Percentiles rank a stretch among this genome's conserved stretches.
Conservation (phyloP, 2,329 filamentous ascomycete species). For the Fusarium ramigenum region DNA sequence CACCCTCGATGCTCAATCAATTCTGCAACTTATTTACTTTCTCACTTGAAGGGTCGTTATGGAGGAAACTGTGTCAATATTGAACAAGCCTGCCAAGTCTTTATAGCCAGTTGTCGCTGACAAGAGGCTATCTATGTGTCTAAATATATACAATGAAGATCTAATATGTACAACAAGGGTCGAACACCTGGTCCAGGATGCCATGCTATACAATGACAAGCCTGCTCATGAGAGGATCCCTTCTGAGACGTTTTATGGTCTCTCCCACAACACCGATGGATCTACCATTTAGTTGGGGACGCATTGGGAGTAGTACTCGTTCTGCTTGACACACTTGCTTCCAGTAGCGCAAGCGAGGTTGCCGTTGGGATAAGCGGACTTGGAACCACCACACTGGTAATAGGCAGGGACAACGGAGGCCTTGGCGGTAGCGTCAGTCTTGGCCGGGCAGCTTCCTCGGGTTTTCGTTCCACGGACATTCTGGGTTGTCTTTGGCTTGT, state of each 20-base stretch:
- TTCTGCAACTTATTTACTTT: too few relatives aligned
- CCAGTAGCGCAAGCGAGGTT: conserved; percentile 33
- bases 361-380: conserved; percentile 34
- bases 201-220: conserved; percentile 20
- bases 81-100: conserved; percentile 22
- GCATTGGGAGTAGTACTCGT: conserved; percentile 42
- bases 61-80: background rate
- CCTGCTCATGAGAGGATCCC: conserved; percentile 6
- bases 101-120: conserved; percentile 13
- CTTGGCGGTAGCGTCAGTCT: conserved; percentile 21
- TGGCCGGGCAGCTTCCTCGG: conserved; percentile 22
- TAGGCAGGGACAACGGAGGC: conserved; percentile 27
- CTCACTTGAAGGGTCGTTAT: too few relatives aligned
- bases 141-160: conserved; percentile 39
- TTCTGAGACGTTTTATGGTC: background rate
- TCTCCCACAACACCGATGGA: background rate
- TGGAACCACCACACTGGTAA: conserved; percentile 38
- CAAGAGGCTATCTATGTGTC: background rate
- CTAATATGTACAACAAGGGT: conserved; percentile 26
- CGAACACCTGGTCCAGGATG: conserved; percentile 26
- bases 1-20: background rate
- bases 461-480: conserved; percentile 28
- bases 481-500: conserved; percentile 9
- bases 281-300: conserved; percentile 35
- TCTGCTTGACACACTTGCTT: conserved; percentile 38